These are phyloP conservation scores for Tylopilus sp. DNA, from an alignment of 1,284 basidiomycete genomes.

Conservation along the genomic window DNA sequence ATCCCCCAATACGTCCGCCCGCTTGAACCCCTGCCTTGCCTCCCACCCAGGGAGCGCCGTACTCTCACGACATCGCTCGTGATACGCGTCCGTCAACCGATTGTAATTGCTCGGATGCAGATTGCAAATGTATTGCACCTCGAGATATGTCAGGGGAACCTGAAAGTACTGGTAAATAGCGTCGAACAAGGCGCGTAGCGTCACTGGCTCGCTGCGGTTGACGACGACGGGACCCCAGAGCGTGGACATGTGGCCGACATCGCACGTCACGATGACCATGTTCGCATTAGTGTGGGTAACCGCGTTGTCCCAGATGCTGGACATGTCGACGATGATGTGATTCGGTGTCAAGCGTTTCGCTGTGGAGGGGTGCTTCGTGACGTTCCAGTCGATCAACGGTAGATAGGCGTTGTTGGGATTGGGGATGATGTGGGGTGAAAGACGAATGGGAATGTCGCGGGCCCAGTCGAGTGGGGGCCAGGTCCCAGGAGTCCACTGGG, in stretches of 20 bases:
- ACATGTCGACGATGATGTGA: slow-evolving; percentile 28
- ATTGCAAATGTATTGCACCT: slow-evolving; percentile 29
- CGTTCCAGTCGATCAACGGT: slow-evolving; percentile 41
- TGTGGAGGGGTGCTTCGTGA: slow-evolving; percentile 34
- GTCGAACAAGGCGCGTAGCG: slow-evolving; percentile 36
- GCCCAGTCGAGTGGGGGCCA: slow-evolving; percentile 33
- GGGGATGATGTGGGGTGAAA: slow-evolving; percentile 37
- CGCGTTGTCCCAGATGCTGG: slow-evolving; percentile 19
- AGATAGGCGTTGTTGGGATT: slow-evolving; percentile 36
- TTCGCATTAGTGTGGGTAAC: slow-evolving; percentile 30
- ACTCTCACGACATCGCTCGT: slow-evolving; percentile 19
- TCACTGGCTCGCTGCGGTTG: slow-evolving; percentile 25
- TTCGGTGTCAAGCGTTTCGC: slow-evolving; percentile 37
- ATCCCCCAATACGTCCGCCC: slow-evolving; percentile 40
- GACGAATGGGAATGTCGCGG: slow-evolving; percentile 23
- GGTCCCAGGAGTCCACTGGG: slow-evolving; percentile 31
- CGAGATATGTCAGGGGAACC: slow-evolving; percentile 28
- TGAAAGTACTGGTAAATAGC: slow-evolving; percentile 41
- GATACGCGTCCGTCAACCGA: slow-evolving; percentile 29
- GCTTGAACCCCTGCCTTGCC: slow-evolving; percentile 35
- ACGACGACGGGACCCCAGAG: slow-evolving; percentile 38
- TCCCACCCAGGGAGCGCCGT: slow-evolving; percentile 33
- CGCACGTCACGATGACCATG: slow-evolving; percentile 31
- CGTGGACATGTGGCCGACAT: slow-evolving; percentile 24
- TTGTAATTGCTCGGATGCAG: slow-evolving; percentile 23